Base-by-base conservation (phyloP, 2,329 filamentous ascomycete genomes). In the Phyllosticta capitalensis region DNA sequence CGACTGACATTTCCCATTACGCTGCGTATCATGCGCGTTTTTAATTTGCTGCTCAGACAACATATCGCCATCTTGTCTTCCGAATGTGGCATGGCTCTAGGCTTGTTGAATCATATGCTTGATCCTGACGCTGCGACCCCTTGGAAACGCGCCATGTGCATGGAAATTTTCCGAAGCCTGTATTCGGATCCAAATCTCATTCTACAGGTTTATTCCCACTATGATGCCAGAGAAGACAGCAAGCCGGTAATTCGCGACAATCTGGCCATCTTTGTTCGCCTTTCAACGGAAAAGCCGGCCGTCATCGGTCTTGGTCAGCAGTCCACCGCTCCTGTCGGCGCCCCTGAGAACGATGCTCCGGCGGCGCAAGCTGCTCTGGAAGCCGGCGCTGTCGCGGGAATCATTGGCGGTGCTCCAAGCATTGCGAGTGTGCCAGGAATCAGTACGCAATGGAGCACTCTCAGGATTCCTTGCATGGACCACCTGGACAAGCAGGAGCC, bases 401-500 rank as follows among this genome's bases (percentile, higher is more conserved):
- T 96, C 24, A 95, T 97, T 68, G 81, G 83, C 17, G 79, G 84
- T 0, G 84, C 86, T 59, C 85, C 86, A 24, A 79, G 82, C 24
- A 88, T 71, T 26, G 64, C 64, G 24, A 68, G 82, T 63, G 85
- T 83, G 0, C 76, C 78, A 54, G 91, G 90, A 9, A 92, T 99
- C 68, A 96, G 91, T 73, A 85, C 82, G 3, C 89, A 95, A 68
- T 97, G 91, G 91, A 99, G 94, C 72, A 83, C 87, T 12, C 83
- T 96, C 62, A 84, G 90, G 55, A 88, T 91, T 10, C 87, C 91
- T 5, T 96, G 90, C 68, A 90, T 97, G 62, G 94, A 99, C 66
- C 90, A 96, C 64, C 82, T 97, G 20, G 94, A 99, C 75, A 99
- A 97, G 72, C 83, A 85, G 0, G 92, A 96, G 54, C 82, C 92